Conservation (phyloP, 2,329 filamentous ascomycete species). For the Fusarium stilboides region DNA sequence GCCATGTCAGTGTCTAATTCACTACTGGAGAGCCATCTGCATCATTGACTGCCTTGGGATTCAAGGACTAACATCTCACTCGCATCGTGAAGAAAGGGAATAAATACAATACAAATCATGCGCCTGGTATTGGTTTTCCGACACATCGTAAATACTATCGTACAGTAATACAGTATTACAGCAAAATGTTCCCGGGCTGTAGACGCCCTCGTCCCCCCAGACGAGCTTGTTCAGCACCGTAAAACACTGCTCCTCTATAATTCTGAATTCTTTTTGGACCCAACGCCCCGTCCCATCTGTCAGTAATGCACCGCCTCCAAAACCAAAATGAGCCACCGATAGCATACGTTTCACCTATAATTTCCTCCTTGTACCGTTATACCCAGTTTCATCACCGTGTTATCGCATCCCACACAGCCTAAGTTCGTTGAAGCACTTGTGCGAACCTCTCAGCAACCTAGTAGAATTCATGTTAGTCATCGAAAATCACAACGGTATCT, state of each 20-base stretch:
- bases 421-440: constrained; percentile 55
- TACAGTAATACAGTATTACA: constrained; percentile 59
- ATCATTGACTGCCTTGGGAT: background rate
- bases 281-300: constrained; percentile 43
- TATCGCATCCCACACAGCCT: constrained; percentile 22
- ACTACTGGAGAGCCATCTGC: background rate
- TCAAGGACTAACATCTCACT: background rate
- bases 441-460: constrained; percentile 58
- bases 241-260: constrained; percentile 49
- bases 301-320: constrained; percentile 44
- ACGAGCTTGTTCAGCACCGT: constrained; percentile 40
- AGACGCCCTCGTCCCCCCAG: constrained; percentile 46
- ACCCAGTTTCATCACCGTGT: constrained; percentile 19
- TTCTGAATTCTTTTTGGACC: constrained; percentile 49
- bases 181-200: constrained; percentile 40
- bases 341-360: constrained; percentile 36
- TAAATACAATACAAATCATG: constrained; percentile 43
- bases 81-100: constrained; percentile 4
- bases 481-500: background rate
- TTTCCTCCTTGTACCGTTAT: constrained; percentile 34
- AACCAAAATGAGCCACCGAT: constrained; percentile 45
- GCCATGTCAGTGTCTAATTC: constrained; percentile 50
- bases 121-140: constrained; percentile 47
- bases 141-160: constrained; percentile 53
- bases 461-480: constrained; percentile 20